Evolutionary conservation across 2,329 filamentous ascomycete genomes (phyloP).

Genomic region (Leptographium procerum): DNA sequence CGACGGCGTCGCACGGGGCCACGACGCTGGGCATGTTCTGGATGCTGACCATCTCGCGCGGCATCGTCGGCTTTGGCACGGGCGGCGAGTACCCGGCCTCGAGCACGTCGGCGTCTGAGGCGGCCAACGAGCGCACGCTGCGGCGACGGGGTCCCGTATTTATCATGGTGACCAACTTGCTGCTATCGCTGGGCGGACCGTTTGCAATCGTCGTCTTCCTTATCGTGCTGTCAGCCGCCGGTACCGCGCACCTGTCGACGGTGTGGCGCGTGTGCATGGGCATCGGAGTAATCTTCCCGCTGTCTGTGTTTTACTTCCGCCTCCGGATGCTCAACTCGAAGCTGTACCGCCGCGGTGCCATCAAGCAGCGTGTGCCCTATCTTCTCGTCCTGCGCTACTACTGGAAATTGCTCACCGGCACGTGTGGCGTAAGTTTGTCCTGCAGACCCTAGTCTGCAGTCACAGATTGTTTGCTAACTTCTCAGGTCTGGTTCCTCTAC

Average conservation of each 20-base stretch:
- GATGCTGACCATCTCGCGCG: constrained; percentile 34
- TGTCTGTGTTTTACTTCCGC: constrained; percentile 42
- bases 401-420: constrained; percentile 36
- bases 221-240: constrained; percentile 37
- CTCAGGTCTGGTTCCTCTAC: constrained; percentile 38
- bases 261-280: constrained; percentile 42
- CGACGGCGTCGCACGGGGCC: constrained; percentile 31
- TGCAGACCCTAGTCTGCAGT: background rate
- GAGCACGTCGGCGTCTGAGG: constrained; percentile 37
- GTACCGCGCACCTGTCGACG: constrained; percentile 22
- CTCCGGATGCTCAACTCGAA: constrained; percentile 39
- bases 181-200: constrained; percentile 36
- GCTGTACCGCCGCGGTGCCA: constrained; percentile 24
- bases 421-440: constrained; percentile 24
- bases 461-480: background rate
- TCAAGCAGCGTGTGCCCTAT: background rate
- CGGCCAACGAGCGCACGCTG: constrained; percentile 34
- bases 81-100: constrained; percentile 44
- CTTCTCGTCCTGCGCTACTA: constrained; percentile 19
- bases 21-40: constrained; percentile 31
- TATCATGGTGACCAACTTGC: constrained; percentile 41
- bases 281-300: constrained; percentile 35
- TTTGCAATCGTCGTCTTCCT: constrained; percentile 37
- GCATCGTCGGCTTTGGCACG: constrained; percentile 30
- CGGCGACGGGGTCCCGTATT: constrained; percentile 36